Evolutionary conservation across 2,329 filamentous ascomycete genomes (phyloP).

Genomic region (Ophiostoma himal-ulmi): DNA sequence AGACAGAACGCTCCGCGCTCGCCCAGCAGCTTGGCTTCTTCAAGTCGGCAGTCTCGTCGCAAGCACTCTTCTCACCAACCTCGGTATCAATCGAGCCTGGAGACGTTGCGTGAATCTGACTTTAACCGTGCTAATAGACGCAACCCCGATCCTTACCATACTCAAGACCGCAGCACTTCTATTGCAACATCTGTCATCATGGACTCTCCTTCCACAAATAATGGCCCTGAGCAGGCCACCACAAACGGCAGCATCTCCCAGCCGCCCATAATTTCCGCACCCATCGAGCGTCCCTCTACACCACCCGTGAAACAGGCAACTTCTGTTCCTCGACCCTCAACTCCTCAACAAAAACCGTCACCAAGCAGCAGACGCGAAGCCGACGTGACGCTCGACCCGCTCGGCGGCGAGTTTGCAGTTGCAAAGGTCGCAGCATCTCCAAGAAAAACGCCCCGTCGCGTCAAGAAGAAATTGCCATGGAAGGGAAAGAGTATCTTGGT

Average conservation of each 20-base stretch:
- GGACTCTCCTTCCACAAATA: slow-evolving; percentile 2
- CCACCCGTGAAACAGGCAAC: background rate
- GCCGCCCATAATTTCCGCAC: background rate
- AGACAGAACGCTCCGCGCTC: slow-evolving; percentile 2
- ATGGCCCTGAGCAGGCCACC: background rate
- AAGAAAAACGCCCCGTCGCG: slow-evolving; percentile 45
- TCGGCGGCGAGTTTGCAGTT: slow-evolving; percentile 17
- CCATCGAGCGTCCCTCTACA: slow-evolving; percentile 8
- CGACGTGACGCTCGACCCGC: slow-evolving; percentile 10
- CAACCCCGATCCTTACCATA: background rate
- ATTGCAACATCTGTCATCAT: slow-evolving; percentile 15
- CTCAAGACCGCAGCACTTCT: background rate
- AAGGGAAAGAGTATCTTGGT: slow-evolving; percentile 70
- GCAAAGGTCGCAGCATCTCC: slow-evolving; percentile 29
- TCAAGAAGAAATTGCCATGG: slow-evolving; percentile 69
- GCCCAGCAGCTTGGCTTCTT: slow-evolving; percentile 1
- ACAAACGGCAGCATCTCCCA: background rate
- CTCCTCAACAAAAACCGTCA: slow-evolving; percentile 15
- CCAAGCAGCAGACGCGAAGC: slow-evolving; percentile 5
- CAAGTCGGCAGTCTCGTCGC: slow-evolving; percentile 7
- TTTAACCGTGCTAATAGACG: slow-evolving; percentile 26
- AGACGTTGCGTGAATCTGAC: slow-evolving; percentile 46
- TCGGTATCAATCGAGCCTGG: slow-evolving; percentile 48
- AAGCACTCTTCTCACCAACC: slow-evolving; percentile 36
- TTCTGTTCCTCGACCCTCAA: background rate